Base-by-base conservation (phyloP, 768 basidiomycete species). In the Termitomyces eurrhizus region DNA sequence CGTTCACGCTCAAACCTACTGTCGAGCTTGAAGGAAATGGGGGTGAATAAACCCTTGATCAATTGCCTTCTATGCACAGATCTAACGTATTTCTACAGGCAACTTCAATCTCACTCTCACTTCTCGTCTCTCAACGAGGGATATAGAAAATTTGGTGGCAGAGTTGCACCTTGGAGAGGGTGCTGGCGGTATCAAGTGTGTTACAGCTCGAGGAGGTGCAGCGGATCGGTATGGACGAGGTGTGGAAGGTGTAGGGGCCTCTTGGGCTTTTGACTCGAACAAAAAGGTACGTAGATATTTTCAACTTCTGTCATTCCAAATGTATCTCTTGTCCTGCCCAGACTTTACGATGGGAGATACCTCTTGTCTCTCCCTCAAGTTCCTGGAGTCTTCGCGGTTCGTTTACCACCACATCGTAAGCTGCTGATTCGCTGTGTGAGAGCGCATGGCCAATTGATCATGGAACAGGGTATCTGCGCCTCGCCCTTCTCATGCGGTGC, bases 331-430 rank as follows among this genome's bases (percentile, higher is more conserved):
- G 13, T 50, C 48, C 46, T 9, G 36, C 44, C n/a, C 62, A 93
- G 91, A 76, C 82, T 18, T 74, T 97, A 54, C 79, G 82, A 62
- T 97, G 94, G 95, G 87, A 89, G 60, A 87, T 95, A 57, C 80
- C 84, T 1, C 80, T 77, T 37, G 78, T 89, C 45, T 78, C 83
- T 12, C 83, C 90, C 2, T 88, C 88, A 11, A 87, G 84, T 60
- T 81, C 77, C 42, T 88, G 89, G 80, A 87, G 80, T 46, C 72
- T 96, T 51, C 87, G 86, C 42, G 94, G 93, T 24, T 87, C 91
- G 42, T 95, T 90, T 73, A 80, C 80, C 26, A 62, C 59, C 35
- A 54, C 26, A 26, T 50, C 21, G 56, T 60, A 55, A 61, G 49
- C 21, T 21, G n/a, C 36, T 39, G 33, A 4, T 21, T 44, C 0